phyloP scores from a whole-genome alignment of 2,329 filamentous ascomycete species.

The Daldinia sp. region DNA sequence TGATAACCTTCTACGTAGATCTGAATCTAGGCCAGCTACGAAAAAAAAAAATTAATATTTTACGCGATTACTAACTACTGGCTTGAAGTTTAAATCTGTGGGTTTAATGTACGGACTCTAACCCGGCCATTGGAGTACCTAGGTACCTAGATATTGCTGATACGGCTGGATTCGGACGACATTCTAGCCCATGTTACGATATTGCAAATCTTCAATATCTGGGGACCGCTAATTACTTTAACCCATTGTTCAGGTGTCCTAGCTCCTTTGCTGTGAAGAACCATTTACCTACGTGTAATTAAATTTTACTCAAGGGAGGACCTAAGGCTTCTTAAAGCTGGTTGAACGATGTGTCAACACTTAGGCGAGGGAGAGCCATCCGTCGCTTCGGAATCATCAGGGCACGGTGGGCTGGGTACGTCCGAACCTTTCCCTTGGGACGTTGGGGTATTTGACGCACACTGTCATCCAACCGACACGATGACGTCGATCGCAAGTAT shows the following conservation, averaged over 20 bases:
- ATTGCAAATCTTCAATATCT: not conserved
- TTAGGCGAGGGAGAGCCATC: constrained; percentile 23
- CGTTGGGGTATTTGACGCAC: constrained; percentile 76
- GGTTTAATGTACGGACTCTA: not conserved
- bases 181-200: not conserved
- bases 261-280: not conserved
- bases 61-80: not conserved
- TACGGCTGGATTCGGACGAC: not conserved
- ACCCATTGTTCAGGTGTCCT: not conserved
- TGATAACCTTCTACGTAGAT: not conserved
- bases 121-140: not conserved
- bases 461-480: constrained; percentile 86
- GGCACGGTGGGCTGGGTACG: constrained; percentile 14
- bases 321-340: not conserved
- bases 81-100: not conserved
- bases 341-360: constrained; percentile 41
- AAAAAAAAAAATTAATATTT: not conserved
- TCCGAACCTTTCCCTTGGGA: constrained; percentile 70
- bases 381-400: constrained; percentile 9
- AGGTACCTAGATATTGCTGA: not conserved
- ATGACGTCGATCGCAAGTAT: constrained; percentile 68
- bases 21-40: not conserved
- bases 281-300: not conserved
- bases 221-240: not conserved
- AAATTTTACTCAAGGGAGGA: too few species aligned